Conservation (phyloP, 2,329 filamentous ascomycete genomes). For the Claviceps arundinis region DNA sequence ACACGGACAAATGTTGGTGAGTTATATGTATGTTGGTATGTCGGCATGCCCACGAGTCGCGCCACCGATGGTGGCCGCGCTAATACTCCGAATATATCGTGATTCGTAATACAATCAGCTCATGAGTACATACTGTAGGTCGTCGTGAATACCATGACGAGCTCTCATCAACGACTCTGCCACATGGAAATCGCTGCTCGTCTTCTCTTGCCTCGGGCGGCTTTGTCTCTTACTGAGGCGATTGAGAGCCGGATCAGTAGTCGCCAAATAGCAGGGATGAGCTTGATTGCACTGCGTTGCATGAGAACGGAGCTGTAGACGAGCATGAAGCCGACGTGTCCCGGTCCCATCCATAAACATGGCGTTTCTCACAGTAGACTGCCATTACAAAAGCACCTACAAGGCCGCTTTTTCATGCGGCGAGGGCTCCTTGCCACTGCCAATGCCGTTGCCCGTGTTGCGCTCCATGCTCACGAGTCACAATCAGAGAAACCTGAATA, state of each 20-base stretch:
- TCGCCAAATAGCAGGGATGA: background rate
- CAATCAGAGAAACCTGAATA: conserved; percentile 14
- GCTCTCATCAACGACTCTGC: background rate
- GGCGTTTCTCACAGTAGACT: background rate
- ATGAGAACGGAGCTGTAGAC: background rate
- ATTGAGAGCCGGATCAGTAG: background rate
- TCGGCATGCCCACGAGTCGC: background rate
- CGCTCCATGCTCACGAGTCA: conserved; percentile 5
- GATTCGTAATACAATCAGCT: background rate
- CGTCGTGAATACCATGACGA: background rate
- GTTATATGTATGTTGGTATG: too few species aligned
- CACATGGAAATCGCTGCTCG: background rate
- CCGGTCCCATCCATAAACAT: background rate
- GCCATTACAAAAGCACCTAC: background rate
- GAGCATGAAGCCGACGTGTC: background rate
- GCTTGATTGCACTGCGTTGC: background rate
- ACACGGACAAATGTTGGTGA: background rate
- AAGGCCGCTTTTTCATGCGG: background rate
- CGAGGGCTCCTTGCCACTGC: background rate
- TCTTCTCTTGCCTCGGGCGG: background rate
- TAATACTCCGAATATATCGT: background rate
- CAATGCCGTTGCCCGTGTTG: conserved; percentile 4
- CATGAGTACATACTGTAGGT: background rate
- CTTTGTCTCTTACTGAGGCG: background rate
- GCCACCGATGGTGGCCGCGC: background rate